Conservation (phyloP, 108 stramenopile genomes). For the Pseudonitzschia multiseries region DNA sequence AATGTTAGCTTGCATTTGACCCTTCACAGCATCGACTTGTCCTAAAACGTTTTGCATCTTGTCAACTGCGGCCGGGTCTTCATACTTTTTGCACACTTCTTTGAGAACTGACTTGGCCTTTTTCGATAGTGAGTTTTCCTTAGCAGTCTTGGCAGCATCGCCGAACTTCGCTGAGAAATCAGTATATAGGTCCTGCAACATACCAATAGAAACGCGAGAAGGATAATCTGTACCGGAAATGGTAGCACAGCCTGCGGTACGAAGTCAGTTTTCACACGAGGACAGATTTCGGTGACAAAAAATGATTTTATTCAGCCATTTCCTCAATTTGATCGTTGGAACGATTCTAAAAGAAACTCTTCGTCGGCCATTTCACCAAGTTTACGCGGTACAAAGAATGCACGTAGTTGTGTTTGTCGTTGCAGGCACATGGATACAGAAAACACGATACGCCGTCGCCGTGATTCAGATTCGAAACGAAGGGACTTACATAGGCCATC, state of each 20-base stretch:
- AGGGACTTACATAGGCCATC: slow-evolving; percentile 85
- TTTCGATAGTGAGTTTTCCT: slow-evolving; percentile 71
- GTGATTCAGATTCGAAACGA: too few relatives aligned
- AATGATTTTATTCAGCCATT: background rate
- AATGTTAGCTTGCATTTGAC: slow-evolving; percentile 86
- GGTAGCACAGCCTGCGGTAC: slow-evolving; percentile 68
- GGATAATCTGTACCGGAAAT: slow-evolving; percentile 84
- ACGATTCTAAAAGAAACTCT: too few relatives aligned
- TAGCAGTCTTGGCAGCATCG: slow-evolving; percentile 69
- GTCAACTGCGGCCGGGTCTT: slow-evolving; percentile 85
- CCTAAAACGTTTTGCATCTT: slow-evolving; percentile 70
- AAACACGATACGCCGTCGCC: too few relatives aligned
- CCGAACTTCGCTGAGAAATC: slow-evolving; percentile 67
- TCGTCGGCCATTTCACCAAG: too few relatives aligned
- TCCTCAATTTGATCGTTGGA: too few relatives aligned
- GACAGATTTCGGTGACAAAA: background rate
- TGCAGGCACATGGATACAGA: background rate
- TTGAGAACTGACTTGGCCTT: slow-evolving; percentile 69
- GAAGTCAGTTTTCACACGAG: background rate
- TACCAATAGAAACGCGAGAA: slow-evolving; percentile 79
- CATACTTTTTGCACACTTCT: slow-evolving; percentile 74
- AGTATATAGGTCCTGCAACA: slow-evolving; percentile 73
- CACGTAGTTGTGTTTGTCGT: background rate
- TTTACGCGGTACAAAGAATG: background rate
- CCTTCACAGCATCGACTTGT: slow-evolving; percentile 86